Conservation (phyloP, 257 asterid genomes). For the Solanum corneliomulleri region DNA sequence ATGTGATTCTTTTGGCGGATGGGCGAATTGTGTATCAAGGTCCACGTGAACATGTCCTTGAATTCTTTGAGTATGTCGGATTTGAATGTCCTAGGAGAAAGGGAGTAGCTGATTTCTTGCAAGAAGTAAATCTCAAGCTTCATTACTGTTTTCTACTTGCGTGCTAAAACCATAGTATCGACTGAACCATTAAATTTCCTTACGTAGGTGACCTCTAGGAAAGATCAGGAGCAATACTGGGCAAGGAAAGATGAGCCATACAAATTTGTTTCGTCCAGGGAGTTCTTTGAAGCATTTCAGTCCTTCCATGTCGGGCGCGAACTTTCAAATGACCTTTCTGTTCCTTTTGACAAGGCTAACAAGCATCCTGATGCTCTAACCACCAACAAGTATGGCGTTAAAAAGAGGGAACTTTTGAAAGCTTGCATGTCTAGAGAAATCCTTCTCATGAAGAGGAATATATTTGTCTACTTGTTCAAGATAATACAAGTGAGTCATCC, state of each 20-base stretch:
- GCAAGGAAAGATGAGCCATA: slow-evolving; percentile 44
- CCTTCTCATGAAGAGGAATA: slow-evolving; percentile 59
- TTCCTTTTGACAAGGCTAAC: slow-evolving; percentile 50
- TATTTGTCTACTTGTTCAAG: slow-evolving; percentile 65
- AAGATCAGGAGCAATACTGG: slow-evolving; percentile 87
- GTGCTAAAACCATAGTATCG: background rate
- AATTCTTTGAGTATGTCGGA: slow-evolving; percentile 67
- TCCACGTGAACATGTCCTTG: slow-evolving; percentile 65
- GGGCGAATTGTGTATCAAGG: slow-evolving; percentile 82
- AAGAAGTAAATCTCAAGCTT: slow-evolving; percentile 44
- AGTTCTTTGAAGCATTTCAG: slow-evolving; percentile 64
- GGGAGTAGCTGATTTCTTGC: slow-evolving; percentile 87
- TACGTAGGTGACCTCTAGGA: slow-evolving; percentile 70
- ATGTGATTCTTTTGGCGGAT: slow-evolving; percentile 65
- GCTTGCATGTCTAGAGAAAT: slow-evolving; percentile 60
- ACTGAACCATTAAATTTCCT: background rate
- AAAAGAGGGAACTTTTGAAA: slow-evolving; percentile 55
- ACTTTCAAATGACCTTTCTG: slow-evolving; percentile 52
- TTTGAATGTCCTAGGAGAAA: slow-evolving; percentile 81
- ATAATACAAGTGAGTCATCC: slow-evolving; percentile 40
- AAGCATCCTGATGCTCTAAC: slow-evolving; percentile 62
- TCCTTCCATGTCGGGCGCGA: slow-evolving; percentile 48
- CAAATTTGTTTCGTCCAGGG: slow-evolving; percentile 23
- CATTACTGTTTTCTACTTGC: background rate
- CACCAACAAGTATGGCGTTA: slow-evolving; percentile 46